Evolutionary conservation across 129 eudicot genomes (phyloP).

Genomic region (Helianthus tuberosus): DNA sequence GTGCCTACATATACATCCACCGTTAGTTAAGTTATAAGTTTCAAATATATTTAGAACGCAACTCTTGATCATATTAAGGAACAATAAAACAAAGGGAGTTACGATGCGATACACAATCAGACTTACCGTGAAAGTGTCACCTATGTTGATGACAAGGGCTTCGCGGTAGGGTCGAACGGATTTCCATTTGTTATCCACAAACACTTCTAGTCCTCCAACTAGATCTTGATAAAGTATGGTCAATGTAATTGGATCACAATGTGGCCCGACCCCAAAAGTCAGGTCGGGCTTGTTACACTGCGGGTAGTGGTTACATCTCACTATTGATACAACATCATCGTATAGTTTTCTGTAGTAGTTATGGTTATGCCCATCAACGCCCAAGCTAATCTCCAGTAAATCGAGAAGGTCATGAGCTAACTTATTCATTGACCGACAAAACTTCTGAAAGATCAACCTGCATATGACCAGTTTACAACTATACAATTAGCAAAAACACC

Average conservation of each 20-base stretch:
- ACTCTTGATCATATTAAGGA: too few relatives aligned
- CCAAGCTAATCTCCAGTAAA: constrained; percentile 62
- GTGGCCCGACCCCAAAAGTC: constrained; percentile 72
- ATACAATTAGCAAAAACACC: background rate
- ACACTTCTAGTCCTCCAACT: constrained; percentile 70
- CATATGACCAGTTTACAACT: background rate
- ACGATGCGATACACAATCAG: background rate
- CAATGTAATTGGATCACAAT: constrained; percentile 65
- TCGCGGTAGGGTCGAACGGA: constrained; percentile 43
- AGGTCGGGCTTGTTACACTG: constrained; percentile 48
- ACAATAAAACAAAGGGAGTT: background rate
- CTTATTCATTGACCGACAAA: constrained; percentile 50
- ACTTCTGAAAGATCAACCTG: constrained; percentile 53
- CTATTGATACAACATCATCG: constrained; percentile 44
- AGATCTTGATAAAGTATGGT: constrained; percentile 78
- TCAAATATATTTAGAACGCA: too few relatives aligned
- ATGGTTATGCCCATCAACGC: constrained; percentile 30
- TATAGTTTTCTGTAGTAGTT: constrained; percentile 44
- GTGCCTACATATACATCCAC: constrained; percentile 41
- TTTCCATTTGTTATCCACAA: constrained; percentile 53
- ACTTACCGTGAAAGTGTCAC: constrained; percentile 69
- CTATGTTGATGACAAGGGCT: constrained; percentile 74
- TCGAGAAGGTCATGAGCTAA: constrained; percentile 47
- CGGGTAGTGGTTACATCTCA: constrained; percentile 74
- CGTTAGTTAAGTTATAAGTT: too few relatives aligned